Evolutionary conservation across 345 rosid genomes (phyloP).

Genomic region (Lepidium didymum): DNA sequence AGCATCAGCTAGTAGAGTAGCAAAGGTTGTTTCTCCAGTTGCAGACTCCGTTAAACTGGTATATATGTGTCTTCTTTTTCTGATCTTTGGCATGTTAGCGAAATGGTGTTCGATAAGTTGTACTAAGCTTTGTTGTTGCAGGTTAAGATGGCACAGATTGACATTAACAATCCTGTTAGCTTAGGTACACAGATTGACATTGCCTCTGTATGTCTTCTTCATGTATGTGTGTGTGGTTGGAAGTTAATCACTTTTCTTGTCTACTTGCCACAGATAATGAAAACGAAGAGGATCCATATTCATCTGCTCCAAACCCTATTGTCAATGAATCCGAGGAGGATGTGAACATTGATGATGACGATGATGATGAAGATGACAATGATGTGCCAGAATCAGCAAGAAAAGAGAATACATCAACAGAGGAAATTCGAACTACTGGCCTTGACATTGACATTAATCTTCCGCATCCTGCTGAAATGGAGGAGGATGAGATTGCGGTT

Average conservation of each 20-base stretch:
- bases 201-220: not conserved
- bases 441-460: conserved; percentile 58
- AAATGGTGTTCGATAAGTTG: not conserved
- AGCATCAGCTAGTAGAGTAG: conserved; percentile 29
- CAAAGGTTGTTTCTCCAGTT: conserved; percentile 26
- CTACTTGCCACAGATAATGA: conserved; percentile 26
- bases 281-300: conserved; percentile 19
- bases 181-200: conserved; percentile 33
- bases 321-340: conserved; percentile 41
- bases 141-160: conserved; percentile 39
- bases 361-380: conserved; percentile 25
- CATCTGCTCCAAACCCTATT: conserved; percentile 10
- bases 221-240: not conserved
- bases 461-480: conserved; percentile 44
- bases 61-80: conserved; percentile 4
- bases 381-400: conserved; percentile 17
- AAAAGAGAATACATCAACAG: conserved; percentile 19
- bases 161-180: conserved; percentile 29
- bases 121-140: conserved; percentile 6
- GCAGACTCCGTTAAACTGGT: conserved; percentile 26
- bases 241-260: not conserved
- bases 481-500: conserved; percentile 75
- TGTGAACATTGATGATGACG: conserved; percentile 36
- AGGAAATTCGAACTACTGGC: conserved; percentile 28
- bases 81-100: not conserved